A percentile compares a stretch with the other conserved stretches of the same genome.
phyloP scores from a whole-genome alignment of 768 basidiomycete species.

The Gelatoporia subvermispora region DNA sequence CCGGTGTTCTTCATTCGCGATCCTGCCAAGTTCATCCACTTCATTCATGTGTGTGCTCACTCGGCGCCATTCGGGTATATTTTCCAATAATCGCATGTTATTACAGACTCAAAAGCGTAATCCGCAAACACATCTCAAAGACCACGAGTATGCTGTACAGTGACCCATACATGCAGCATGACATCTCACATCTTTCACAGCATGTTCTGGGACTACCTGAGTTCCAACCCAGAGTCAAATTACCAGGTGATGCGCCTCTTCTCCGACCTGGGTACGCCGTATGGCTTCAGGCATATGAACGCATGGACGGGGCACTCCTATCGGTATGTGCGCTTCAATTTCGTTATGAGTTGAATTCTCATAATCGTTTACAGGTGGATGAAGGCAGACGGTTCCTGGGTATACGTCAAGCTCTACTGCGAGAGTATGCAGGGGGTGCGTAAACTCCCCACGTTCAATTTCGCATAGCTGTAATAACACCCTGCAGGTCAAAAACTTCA shows the following conservation, averaged over 20 bases:
- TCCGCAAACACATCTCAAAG: slow-evolving; percentile 48
- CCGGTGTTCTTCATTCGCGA: slow-evolving; percentile 48
- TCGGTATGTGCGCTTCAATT: slow-evolving; percentile 19
- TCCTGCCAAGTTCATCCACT: slow-evolving; percentile 45
- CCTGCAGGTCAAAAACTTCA: slow-evolving; percentile 35
- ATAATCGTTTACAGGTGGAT: slow-evolving; percentile 21
- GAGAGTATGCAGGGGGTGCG: slow-evolving; percentile 24
- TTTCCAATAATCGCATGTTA: not conserved
- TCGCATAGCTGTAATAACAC: slow-evolving; percentile 23
- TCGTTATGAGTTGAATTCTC: not conserved
- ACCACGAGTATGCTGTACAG: slow-evolving; percentile 22
- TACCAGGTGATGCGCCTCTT: slow-evolving; percentile 45
- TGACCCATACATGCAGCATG: not conserved
- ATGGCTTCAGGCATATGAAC: slow-evolving; percentile 43
- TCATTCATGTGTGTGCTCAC: slow-evolving; percentile 26
- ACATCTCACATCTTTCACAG: slow-evolving; percentile 13
- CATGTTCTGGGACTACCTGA: slow-evolving; percentile 43
- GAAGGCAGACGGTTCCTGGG: slow-evolving; percentile 43
- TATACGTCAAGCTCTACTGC: slow-evolving; percentile 46
- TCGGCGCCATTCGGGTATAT: not conserved
- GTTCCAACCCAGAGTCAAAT: slow-evolving; percentile 42
- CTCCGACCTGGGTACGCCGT: slow-evolving; percentile 55
- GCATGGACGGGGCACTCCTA: slow-evolving; percentile 49
- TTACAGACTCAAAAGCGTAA: slow-evolving; percentile 42
- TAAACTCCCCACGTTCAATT: not conserved